These are phyloP conservation scores for Cryptosporidium ubiquitum DNA, from an alignment of 169 alveolate genomes.

Conservation along the genomic window DNA sequence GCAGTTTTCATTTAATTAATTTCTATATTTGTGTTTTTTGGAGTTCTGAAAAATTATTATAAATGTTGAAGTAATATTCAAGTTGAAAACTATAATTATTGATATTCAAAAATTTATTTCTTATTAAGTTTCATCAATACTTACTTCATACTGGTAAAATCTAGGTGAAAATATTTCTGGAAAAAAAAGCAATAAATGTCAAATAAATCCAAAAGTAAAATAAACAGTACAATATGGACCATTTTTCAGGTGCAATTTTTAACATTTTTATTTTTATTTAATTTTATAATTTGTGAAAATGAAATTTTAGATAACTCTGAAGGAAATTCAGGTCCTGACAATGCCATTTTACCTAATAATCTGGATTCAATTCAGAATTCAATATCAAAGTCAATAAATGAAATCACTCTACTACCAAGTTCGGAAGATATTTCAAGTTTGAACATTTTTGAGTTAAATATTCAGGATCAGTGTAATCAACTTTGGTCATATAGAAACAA, in stretches of 20 bases:
- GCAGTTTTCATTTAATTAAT: not conserved
- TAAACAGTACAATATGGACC: not conserved
- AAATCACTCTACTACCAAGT: slow-evolving; percentile 5
- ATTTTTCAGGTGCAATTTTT: not conserved
- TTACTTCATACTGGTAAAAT: not conserved
- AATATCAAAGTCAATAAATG: not conserved
- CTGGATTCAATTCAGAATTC: not conserved
- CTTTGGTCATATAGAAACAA: slow-evolving; percentile 45
- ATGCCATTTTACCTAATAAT: not conserved
- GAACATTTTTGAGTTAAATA: not conserved
- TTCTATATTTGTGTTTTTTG: not conserved
- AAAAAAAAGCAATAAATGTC: not conserved
- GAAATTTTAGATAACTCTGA: not conserved
- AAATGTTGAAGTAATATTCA: not conserved
- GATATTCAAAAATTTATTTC: not conserved
- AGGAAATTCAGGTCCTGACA: not conserved
- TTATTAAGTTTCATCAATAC: not conserved
- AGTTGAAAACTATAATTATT: not conserved
- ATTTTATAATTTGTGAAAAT: not conserved
- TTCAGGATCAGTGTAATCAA: slow-evolving; percentile 54
- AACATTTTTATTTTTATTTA: not conserved
- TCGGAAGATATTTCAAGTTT: not conserved
- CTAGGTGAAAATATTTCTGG: not conserved
- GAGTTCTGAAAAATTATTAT: not conserved
- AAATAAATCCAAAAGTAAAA: not conserved